Evolutionary conservation across 495 filamentous ascomycete genomes (phyloP), one percentile per base, ranked within the genome.

Genomic region (Mytilinidion resinicola): DNA sequence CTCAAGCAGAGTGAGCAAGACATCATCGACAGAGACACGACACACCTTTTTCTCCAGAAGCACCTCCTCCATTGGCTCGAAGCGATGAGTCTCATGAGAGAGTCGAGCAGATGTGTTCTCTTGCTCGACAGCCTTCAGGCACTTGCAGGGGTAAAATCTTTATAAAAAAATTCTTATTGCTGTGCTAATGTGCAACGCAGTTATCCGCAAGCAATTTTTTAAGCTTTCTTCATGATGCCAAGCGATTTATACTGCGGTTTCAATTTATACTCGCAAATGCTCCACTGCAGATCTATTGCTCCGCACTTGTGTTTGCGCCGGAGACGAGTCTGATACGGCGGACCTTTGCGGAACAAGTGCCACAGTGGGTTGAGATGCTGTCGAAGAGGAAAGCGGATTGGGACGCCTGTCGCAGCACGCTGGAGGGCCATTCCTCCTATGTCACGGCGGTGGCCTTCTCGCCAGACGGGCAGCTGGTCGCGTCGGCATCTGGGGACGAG

Each of bases 61-160:
- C 69, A 79, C 61, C 70, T 80, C 36, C 67, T 81, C 12, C 67
- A 71, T 60, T 77, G 70, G 75, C 30, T 77, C 14, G 73, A 78
- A 67, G 72, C 66, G 19, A 57, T 77, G 53, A 64, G 67, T 52
- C 57, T 73, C 34, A 17, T 77, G 20, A 72, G 69, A 50, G 38
- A 54, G 56, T 6, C 49, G 11, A 37, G n/a, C 33, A 50, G 33
- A 50, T 48, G 41, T 48, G 34, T 39, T 35, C 36, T 8, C 34
- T 30, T 56, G 42, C 17, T 56, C 15, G 21, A 56, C 7, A 56
- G 19, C 7, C 43, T 56, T 35, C 36, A 34, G 21, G 14, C 43
- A 37, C 43, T 56, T 19, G 42, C n/a, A 51, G 33, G 20, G 10
- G 43, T 48, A 56, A 34, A n/a, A 20, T 33, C 34, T 33, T 51